Percentiles rank a stretch among this genome's conserved stretches.
Conservation (phyloP, 2,329 filamentous ascomycete genomes). For the Nannizzia gypsea region DNA sequence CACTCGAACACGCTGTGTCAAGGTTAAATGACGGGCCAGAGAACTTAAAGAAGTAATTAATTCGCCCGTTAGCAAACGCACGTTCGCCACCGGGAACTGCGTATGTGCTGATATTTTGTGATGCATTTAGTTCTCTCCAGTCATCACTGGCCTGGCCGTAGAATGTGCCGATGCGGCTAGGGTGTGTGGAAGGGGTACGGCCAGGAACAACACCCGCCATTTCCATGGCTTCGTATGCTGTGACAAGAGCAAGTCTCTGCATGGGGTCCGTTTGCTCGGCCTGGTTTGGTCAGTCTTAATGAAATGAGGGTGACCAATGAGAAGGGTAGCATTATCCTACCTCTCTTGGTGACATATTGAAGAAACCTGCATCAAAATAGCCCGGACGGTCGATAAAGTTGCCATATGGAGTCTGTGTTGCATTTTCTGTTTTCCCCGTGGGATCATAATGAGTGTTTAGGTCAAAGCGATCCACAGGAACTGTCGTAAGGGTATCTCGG, state of each 20-base stretch:
- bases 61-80: constrained; percentile 43
- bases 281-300: background rate
- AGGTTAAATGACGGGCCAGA: constrained; percentile 12
- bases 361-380: constrained; percentile 63
- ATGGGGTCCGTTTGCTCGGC: constrained; percentile 60
- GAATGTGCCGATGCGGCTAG: constrained; percentile 21
- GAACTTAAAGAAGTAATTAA: constrained; percentile 13
- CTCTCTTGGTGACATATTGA: constrained; percentile 70
- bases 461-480: constrained; percentile 28
- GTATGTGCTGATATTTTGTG: constrained; percentile 55
- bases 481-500: constrained; percentile 20
- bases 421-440: constrained; percentile 13
- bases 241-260: constrained; percentile 63
- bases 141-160: constrained; percentile 75
- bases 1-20: constrained; percentile 16
- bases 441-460: constrained; percentile 16
- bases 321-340: constrained; percentile 21
- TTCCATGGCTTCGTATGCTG: constrained; percentile 70
- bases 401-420: constrained; percentile 16
- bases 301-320: background rate
- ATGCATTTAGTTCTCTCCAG: constrained; percentile 62
- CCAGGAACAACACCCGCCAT: constrained; percentile 69
- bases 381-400: constrained; percentile 47
- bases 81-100: constrained; percentile 53
- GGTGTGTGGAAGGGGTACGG: constrained; percentile 50